Evolutionary conservation across 208 protist species (phyloP).

Genomic region (Angomonas desouzai): DNA sequence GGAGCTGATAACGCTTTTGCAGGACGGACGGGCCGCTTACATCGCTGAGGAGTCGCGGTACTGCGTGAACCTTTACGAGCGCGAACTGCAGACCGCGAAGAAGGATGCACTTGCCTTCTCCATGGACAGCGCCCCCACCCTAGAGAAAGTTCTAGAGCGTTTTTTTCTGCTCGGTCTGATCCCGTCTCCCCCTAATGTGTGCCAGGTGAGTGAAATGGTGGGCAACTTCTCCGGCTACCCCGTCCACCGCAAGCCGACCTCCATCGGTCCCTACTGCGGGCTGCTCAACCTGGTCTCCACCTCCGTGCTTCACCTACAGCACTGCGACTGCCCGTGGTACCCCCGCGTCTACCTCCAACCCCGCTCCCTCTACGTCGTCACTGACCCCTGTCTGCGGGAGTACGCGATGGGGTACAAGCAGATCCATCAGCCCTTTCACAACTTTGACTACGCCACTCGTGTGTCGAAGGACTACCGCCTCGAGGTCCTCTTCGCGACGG

Average conservation of each 20-base stretch:
- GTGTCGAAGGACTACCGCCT: slow-evolving; percentile 90
- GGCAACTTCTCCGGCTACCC: slow-evolving; percentile 87
- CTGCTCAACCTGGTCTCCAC: slow-evolving; percentile 85
- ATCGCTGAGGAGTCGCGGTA: slow-evolving; percentile 85
- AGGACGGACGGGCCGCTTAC: slow-evolving; percentile 71
- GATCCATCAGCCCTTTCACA: slow-evolving; percentile 81
- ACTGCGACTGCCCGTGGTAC: slow-evolving; percentile 81
- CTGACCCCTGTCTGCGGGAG: slow-evolving; percentile 70
- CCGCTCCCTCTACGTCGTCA: slow-evolving; percentile 79
- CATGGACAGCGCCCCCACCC: slow-evolving; percentile 49
- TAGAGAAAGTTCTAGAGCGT: slow-evolving; percentile 67
- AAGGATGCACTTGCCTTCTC: slow-evolving; percentile 85
- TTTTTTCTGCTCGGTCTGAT: slow-evolving; percentile 84
- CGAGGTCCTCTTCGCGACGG: slow-evolving; percentile 85
- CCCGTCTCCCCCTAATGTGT: slow-evolving; percentile 77
- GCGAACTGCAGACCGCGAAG: slow-evolving; percentile 60
- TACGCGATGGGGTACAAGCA: slow-evolving; percentile 87
- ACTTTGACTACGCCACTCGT: slow-evolving; percentile 84
- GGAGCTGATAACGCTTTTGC: slow-evolving; percentile 74
- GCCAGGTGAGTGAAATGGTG: slow-evolving; percentile 88
- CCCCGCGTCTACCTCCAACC: slow-evolving; percentile 75
- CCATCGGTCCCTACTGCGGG: slow-evolving; percentile 82
- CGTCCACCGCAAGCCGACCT: slow-evolving; percentile 72
- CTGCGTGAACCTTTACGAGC: slow-evolving; percentile 88
- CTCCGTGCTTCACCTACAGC: slow-evolving; percentile 77